Base-by-base conservation (phyloP, 2,329 filamentous ascomycete genomes). In the Furcasterigmium sp. region DNA sequence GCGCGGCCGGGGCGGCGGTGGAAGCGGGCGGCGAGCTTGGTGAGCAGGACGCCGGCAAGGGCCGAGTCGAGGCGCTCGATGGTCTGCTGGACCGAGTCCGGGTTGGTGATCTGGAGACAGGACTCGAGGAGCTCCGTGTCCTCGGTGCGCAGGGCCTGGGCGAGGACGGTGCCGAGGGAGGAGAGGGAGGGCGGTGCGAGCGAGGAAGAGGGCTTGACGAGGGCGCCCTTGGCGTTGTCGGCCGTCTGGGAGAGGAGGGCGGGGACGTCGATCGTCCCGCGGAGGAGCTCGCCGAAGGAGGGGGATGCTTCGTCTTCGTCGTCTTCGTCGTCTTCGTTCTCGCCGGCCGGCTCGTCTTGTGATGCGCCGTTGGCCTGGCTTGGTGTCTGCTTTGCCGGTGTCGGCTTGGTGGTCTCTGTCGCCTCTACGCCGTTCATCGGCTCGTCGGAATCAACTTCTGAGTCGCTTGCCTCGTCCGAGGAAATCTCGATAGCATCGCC, bases 121-220 rank as follows among this genome's bases (percentile, higher is more conserved):
- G 88, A 90, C 70, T 97, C 91, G 54, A 98, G 83, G 41, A 96
- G 84, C 50, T 85, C 83, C 49, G 79, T 77, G 68, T 98, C 93
- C 65, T 96, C 93, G 48, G 91, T 96, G 56, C 85, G 86, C 44
- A 98, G 82, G 6, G 93, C 89, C 64, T 97, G 91, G 13, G 90
- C 84, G 46, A 98, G 82, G n/a, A 96, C 89, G 5, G 89, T 95
- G 38, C 87, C 85, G 40, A 98, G 79, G 7, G 91, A 95, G 46
- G 88, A 82, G 46, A 85, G 83, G 11, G 82, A 83, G 11, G 84
- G 85, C 17, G 80, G 70, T 15, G 75, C 73, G 48, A 85, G 69
- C 57, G 64, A 63, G 36, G 68, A 62, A 9, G 69, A 49, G 61
- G 69, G 45, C 66, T 70, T 51, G 64, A 67, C 49, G 13, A 63